phyloP scores from a whole-genome alignment of 768 basidiomycete genomes.

The Exsudoporus frostii region DNA sequence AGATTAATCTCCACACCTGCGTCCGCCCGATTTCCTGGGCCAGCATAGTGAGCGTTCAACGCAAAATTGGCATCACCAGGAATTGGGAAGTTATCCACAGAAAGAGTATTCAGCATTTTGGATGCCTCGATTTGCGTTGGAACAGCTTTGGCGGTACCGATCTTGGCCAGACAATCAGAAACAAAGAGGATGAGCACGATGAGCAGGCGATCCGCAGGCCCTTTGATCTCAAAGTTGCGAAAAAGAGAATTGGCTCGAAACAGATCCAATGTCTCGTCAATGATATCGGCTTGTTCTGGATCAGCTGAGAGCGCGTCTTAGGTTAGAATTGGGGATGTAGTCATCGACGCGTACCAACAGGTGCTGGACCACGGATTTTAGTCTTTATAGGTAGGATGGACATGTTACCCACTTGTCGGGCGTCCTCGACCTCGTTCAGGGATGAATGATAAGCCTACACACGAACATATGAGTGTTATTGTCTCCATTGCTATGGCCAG shows the following conservation, averaged over 20 bases:
- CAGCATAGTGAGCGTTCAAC: constrained; percentile 87
- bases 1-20: constrained; percentile 53
- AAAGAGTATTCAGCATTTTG: constrained; percentile 86
- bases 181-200: constrained; percentile 98
- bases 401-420: constrained; percentile 85
- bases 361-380: constrained; percentile 89
- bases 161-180: constrained; percentile 93
- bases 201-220: constrained; percentile 90
- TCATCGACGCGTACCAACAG: constrained; percentile 50
- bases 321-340: constrained; percentile 8
- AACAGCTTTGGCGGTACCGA: constrained; percentile 66
- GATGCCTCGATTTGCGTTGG: constrained; percentile 80
- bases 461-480: background rate
- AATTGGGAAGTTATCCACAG: constrained; percentile 90
- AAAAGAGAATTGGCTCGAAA: constrained; percentile 99
- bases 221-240: constrained; percentile 99
- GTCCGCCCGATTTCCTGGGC: constrained; percentile 72
- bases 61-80: constrained; percentile 96
- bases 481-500: background rate
- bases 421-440: constrained; percentile 82
- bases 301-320: constrained; percentile 54
- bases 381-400: constrained; percentile 88
- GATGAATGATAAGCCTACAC: constrained; percentile 92
- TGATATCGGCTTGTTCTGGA: constrained; percentile 75
- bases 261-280: constrained; percentile 94